Evolutionary conservation across 164 flowering plant genomes (phyloP).

Genomic region (Vitis labrusca): DNA sequence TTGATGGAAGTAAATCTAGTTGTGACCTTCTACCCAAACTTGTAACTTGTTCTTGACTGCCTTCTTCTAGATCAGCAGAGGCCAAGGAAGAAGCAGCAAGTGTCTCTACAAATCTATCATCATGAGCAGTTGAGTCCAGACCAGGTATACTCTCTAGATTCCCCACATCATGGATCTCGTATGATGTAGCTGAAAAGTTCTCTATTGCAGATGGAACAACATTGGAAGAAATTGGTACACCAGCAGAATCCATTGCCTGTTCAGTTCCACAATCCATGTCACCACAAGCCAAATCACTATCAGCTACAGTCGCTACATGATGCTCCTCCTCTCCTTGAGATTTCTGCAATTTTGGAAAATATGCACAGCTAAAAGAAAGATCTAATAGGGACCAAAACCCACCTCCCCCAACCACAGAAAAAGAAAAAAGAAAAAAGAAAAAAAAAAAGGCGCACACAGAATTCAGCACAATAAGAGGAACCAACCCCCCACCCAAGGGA

Average conservation of each 20-base stretch:
- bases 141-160: slow-evolving; percentile 78
- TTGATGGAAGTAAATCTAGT: slow-evolving; percentile 33
- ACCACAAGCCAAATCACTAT: slow-evolving; percentile 21
- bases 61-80: slow-evolving; percentile 45
- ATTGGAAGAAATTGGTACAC: slow-evolving; percentile 29
- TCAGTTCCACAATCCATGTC: slow-evolving; percentile 23
- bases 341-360: slow-evolving; percentile 33
- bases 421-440: not conserved
- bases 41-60: slow-evolving; percentile 49
- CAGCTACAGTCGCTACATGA: slow-evolving; percentile 13
- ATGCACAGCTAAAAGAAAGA: not conserved
- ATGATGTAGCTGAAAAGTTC: slow-evolving; percentile 20
- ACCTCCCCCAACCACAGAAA: not conserved
- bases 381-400: not conserved
- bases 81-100: slow-evolving; percentile 37
- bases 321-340: slow-evolving; percentile 30
- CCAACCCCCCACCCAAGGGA: not conserved
- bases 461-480: no score
- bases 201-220: slow-evolving; percentile 27
- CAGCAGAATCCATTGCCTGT: slow-evolving; percentile 19
- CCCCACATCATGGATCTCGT: slow-evolving; percentile 45
- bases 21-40: slow-evolving; percentile 27
- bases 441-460: not conserved
- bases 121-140: slow-evolving; percentile 42
- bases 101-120: slow-evolving; percentile 37